These are phyloP conservation scores for Chlorella sp. DNA, from an alignment of 139 green algal species.

Conservation along the genomic window DNA sequence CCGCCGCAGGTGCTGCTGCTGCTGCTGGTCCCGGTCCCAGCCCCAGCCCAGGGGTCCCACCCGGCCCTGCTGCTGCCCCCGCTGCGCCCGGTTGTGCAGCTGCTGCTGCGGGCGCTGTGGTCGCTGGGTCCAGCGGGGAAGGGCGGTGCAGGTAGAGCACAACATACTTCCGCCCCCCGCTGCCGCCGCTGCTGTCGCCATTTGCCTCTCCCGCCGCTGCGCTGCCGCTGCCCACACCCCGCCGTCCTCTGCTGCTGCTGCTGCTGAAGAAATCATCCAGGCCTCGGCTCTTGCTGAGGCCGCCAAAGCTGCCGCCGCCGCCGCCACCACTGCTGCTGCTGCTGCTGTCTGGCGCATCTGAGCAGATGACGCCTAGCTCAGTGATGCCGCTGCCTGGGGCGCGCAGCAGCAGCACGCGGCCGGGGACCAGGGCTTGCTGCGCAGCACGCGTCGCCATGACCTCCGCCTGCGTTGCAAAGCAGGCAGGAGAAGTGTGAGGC, in stretches of 20 bases:
- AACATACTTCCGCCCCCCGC: slow-evolving; percentile 10
- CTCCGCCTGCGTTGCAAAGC: slow-evolving; percentile 34
- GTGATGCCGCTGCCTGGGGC: slow-evolving; percentile 56
- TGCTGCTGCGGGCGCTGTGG: too few relatives aligned
- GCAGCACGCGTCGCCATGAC: slow-evolving; percentile 61
- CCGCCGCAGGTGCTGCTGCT: not conserved
- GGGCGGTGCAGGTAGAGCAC: slow-evolving; percentile 50
- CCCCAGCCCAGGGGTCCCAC: too few relatives aligned
- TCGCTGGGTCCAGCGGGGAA: slow-evolving; percentile 55
- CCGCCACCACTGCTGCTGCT: not conserved
- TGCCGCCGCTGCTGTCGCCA: not conserved
- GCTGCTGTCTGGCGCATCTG: slow-evolving; percentile 1
- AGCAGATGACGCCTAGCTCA: slow-evolving; percentile 73
- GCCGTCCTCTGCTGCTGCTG: slow-evolving; percentile 6
- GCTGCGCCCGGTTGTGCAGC: too few relatives aligned
- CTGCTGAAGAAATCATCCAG: not conserved
- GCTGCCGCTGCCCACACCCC: not conserved
- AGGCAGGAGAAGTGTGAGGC: too few relatives aligned
- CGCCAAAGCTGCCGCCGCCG: not conserved
- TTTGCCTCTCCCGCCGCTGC: not conserved
- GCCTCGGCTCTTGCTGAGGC: not conserved
- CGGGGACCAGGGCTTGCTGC: slow-evolving; percentile 61
- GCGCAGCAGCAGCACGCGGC: slow-evolving; percentile 69
- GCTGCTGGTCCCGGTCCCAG: not conserved
- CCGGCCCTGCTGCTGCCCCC: too few relatives aligned